These are phyloP conservation scores for Tolypocladium guangdongense DNA, from an alignment of 2,329 filamentous ascomycete genomes.

Conservation along the genomic window DNA sequence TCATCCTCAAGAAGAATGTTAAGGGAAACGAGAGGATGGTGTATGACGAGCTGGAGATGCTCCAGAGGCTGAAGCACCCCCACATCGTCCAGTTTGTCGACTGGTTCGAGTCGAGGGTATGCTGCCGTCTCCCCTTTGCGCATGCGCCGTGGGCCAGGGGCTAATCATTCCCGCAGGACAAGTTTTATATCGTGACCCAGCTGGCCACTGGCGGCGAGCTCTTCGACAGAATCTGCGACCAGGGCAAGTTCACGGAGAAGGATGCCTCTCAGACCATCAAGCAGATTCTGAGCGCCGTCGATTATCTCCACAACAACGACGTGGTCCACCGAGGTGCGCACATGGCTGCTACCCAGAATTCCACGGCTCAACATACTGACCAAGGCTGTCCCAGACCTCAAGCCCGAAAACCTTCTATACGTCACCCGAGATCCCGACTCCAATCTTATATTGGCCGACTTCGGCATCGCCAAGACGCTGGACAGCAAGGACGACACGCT, in stretches of 20 bases:
- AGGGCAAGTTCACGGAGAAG: conserved; percentile 97
- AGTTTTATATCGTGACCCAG: conserved; percentile 98
- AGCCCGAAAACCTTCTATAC: conserved; percentile 95
- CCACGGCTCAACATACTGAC: not conserved
- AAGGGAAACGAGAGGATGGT: conserved; percentile 98
- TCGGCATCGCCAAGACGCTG: conserved; percentile 97
- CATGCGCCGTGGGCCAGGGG: not conserved
- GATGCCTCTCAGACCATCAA: conserved; percentile 93
- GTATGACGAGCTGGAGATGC: conserved; percentile 89
- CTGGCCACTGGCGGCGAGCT: conserved; percentile 91
- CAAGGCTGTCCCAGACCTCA: conserved; percentile 56
- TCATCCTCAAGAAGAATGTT: conserved; percentile 98
- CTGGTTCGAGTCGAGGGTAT: conserved; percentile 95
- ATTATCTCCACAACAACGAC: conserved; percentile 89
- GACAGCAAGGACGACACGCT: conserved; percentile 84
- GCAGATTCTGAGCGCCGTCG: conserved; percentile 83
- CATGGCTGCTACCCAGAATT: not conserved
- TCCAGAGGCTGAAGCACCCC: conserved; percentile 81
- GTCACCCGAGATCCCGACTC: conserved; percentile 68
- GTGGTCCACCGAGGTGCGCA: conserved; percentile 82
- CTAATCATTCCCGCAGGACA: conserved; percentile 52
- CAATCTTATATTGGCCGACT: conserved; percentile 86
- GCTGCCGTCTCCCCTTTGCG: conserved; percentile 15
- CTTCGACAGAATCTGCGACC: conserved; percentile 96
- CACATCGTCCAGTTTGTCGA: conserved; percentile 97